phyloP scores from a whole-genome alignment of 2,329 filamentous ascomycete species.

The Penicillium sclerotiorum region DNA sequence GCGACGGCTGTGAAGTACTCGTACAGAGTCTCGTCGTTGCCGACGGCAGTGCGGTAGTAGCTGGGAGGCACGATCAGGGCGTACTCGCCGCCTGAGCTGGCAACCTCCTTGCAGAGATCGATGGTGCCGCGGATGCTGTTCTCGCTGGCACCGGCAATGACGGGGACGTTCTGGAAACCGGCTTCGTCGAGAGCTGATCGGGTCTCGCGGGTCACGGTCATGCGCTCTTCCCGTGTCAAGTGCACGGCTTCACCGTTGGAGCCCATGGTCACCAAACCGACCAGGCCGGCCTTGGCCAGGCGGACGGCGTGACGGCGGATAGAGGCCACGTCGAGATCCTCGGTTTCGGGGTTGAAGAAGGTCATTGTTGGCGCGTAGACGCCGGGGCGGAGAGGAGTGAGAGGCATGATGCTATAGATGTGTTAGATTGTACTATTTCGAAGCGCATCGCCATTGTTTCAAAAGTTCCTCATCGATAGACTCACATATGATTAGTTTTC shows the following conservation, averaged over 20 bases:
- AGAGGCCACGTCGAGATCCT: conserved; percentile 77
- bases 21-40: conserved; percentile 70
- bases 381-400: conserved; percentile 71
- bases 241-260: conserved; percentile 90
- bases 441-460: too few relatives aligned
- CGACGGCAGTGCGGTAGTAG: conserved; percentile 77
- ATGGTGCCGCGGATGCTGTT: conserved; percentile 81
- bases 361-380: conserved; percentile 91
- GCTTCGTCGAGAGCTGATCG: conserved; percentile 80
- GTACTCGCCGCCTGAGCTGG: conserved; percentile 74
- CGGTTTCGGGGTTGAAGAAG: conserved; percentile 81
- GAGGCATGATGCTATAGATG: conserved; percentile 28
- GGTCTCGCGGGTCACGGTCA: conserved; percentile 73
- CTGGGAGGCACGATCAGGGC: conserved; percentile 77
- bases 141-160: conserved; percentile 81
- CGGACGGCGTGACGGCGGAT: conserved; percentile 81
- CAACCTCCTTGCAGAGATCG: conserved; percentile 68
- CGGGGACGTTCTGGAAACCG: conserved; percentile 73
- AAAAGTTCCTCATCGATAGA: too few relatives aligned
- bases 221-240: conserved; percentile 76
- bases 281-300: conserved; percentile 74
- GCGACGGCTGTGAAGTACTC: conserved; percentile 76
- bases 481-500: not conserved
- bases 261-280: conserved; percentile 82
- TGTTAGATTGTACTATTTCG: too few relatives aligned